These are phyloP conservation scores for Colletotrichum lupini DNA, from an alignment of 2,329 filamentous ascomycete genomes.

Conservation along the genomic window DNA sequence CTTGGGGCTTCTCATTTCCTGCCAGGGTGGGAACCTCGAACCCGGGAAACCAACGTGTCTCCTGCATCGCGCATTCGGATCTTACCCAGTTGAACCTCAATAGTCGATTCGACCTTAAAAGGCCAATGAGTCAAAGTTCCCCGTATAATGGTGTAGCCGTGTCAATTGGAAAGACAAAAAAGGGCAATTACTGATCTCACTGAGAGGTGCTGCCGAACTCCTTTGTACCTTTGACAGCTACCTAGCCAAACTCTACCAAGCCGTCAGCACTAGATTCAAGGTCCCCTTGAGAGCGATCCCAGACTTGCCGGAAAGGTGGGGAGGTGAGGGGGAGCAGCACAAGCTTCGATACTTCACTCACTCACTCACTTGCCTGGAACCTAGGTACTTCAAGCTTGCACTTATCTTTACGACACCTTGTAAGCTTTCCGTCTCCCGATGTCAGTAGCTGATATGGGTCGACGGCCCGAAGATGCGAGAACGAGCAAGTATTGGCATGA, in stretches of 20 bases:
- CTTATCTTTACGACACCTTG: neutral
- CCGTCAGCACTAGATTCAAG: neutral
- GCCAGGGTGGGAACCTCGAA: neutral
- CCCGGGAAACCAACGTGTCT: neutral
- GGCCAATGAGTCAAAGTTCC: neutral
- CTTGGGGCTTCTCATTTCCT: neutral
- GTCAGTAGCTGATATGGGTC: neutral
- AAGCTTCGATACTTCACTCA: neutral
- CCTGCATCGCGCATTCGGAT: neutral
- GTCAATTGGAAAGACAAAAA: neutral
- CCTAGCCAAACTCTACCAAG: neutral
- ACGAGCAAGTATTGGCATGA: neutral
- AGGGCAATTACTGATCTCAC: no score
- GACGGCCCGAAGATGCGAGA: no score
- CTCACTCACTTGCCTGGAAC: no score
- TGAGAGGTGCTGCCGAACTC: no score
- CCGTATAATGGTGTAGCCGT: neutral
- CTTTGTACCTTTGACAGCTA: neutral
- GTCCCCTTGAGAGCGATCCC: neutral
- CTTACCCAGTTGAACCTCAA: neutral
- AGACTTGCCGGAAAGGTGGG: neutral
- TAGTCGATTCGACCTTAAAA: neutral
- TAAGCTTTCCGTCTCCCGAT: neutral
- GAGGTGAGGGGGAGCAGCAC: neutral
- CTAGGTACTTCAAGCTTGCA: neutral